phyloP scores from a whole-genome alignment of 139 green algal genomes.

The Chlorella sp. region DNA sequence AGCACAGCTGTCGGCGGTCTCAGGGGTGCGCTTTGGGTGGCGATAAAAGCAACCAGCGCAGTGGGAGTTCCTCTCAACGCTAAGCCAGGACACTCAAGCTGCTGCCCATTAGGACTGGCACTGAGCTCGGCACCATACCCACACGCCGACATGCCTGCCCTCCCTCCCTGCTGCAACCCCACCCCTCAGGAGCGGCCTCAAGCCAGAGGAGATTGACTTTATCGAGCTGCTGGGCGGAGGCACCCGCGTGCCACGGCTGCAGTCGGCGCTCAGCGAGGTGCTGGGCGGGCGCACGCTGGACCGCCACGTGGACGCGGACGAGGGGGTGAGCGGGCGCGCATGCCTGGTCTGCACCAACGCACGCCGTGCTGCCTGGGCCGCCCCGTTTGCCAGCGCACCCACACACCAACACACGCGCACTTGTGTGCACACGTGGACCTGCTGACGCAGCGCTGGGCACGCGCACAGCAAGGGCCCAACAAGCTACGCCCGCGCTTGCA shows the following conservation, averaged over 20 bases:
- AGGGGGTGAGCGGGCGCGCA: constrained; percentile 55
- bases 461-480: too few species aligned
- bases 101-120: too few species aligned
- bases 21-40: constrained; percentile 50
- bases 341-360: too few species aligned
- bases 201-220: constrained; percentile 53
- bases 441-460: too few species aligned
- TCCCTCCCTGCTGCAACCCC: background rate
- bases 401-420: too few species aligned
- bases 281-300: constrained; percentile 66
- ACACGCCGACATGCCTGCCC: background rate
- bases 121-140: too few species aligned
- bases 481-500: too few species aligned
- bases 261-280: constrained; percentile 61
- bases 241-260: constrained; percentile 74
- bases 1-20: background rate
- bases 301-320: constrained; percentile 93
- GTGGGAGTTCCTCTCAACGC: too few species aligned
- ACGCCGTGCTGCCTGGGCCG: too few species aligned
- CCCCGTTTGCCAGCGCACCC: too few species aligned
- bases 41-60: background rate
- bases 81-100: too few species aligned
- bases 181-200: constrained; percentile 46
- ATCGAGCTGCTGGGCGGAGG: constrained; percentile 88
- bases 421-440: too few species aligned